Evolutionary conservation across 2,329 filamentous ascomycete species (phyloP).

Genomic region (Neonectria punicea): DNA sequence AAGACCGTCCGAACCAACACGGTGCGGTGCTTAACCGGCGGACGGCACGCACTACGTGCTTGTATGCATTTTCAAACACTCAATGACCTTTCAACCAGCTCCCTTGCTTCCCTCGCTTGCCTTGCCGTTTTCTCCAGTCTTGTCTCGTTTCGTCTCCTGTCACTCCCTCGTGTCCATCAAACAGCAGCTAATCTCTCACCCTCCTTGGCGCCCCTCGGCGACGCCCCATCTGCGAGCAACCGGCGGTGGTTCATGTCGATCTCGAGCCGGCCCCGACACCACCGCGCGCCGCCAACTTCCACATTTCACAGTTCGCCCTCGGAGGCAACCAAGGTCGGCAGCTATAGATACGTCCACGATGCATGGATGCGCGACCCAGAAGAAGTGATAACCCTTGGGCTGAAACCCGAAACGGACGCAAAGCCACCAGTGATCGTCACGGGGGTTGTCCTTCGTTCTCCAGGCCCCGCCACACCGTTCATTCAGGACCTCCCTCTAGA

Average conservation of each 20-base stretch:
- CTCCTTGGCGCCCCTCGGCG: background rate
- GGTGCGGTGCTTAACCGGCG: background rate
- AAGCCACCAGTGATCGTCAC: constrained; percentile 15
- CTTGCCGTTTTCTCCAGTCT: background rate
- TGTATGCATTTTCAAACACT: background rate
- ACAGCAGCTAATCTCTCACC: background rate
- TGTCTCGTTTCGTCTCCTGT: constrained; percentile 7
- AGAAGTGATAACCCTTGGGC: constrained; percentile 1
- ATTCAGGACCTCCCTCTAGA: background rate
- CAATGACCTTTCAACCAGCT: background rate
- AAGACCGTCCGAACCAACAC: background rate
- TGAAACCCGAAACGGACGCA: constrained; percentile 8
- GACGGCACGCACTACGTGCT: background rate
- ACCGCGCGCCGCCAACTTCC: constrained; percentile 4
- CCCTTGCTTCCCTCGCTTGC: background rate
- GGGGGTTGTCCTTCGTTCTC: constrained; percentile 1
- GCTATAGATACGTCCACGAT: background rate
- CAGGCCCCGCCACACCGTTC: constrained; percentile 16
- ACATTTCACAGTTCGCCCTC: background rate
- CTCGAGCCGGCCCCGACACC: background rate
- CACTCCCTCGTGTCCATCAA: background rate
- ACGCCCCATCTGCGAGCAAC: background rate
- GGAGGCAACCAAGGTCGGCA: background rate
- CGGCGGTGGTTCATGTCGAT: constrained; percentile 10
- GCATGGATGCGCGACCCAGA: background rate